A percentile compares a stretch with the other conserved stretches of the same genome.
These are phyloP conservation scores for Eutrema heterophyllum DNA, from an alignment of 345 rosid species.

Conservation along the genomic window DNA sequence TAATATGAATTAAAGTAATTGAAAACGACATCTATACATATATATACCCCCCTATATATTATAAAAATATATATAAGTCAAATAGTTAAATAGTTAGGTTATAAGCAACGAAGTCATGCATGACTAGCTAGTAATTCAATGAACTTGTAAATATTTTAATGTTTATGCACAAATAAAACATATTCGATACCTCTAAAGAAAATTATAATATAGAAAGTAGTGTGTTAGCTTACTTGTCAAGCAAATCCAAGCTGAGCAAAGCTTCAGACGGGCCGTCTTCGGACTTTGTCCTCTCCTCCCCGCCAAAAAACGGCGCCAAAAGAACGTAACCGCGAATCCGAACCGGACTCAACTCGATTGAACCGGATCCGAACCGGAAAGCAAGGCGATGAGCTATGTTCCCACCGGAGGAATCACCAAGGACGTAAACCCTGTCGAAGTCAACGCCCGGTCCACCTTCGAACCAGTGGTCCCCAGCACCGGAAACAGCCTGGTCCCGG, in stretches of 20 bases:
- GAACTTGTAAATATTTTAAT: slow-evolving; percentile 2
- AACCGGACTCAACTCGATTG: slow-evolving; percentile 45
- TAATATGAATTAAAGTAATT: slow-evolving; percentile 18
- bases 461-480: slow-evolving; percentile 40
- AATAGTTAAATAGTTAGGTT: background rate
- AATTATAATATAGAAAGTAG: background rate
- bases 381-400: slow-evolving; percentile 85
- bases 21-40: slow-evolving; percentile 15
- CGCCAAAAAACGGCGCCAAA: slow-evolving; percentile 87
- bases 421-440: slow-evolving; percentile 52
- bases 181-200: slow-evolving; percentile 6
- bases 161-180: background rate
- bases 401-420: slow-evolving; percentile 93
- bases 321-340: slow-evolving; percentile 70
- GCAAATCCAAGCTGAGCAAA: slow-evolving; percentile 51
- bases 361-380: slow-evolving; percentile 43
- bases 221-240: slow-evolving; percentile 60
- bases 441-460: slow-evolving; percentile 36
- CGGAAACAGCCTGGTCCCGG: slow-evolving; percentile 36
- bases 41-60: background rate
- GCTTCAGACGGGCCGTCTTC: slow-evolving; percentile 71
- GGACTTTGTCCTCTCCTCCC: slow-evolving; percentile 63
- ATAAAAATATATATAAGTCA: background rate
- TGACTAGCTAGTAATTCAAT: background rate
- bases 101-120: slow-evolving; percentile 23